These are phyloP conservation scores for Porodaedalea pini DNA, from an alignment of 1,284 basidiomycete genomes.

Conservation along the genomic window DNA sequence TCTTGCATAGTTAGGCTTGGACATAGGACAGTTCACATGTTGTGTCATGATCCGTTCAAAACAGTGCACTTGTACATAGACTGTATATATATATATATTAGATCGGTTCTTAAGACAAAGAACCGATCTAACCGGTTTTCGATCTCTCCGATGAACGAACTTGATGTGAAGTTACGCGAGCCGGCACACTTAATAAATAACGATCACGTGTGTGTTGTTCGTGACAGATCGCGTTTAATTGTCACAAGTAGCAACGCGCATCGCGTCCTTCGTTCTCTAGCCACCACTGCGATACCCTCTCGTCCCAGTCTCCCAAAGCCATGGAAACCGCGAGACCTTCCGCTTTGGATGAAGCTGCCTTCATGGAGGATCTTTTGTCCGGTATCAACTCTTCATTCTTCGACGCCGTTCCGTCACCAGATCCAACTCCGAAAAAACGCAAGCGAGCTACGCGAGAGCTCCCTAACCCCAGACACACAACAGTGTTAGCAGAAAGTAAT, in stretches of 20 bases:
- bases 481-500: not conserved
- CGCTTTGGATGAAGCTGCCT: constrained; percentile 33
- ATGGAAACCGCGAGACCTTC: constrained; percentile 4
- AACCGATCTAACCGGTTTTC: too few relatives aligned
- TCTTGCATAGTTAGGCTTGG: too few relatives aligned
- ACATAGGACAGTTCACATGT: too few relatives aligned
- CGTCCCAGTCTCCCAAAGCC: not conserved
- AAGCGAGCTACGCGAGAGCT: not conserved
- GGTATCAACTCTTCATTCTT: constrained; percentile 46
- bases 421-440: constrained; percentile 29
- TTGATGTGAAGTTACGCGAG: too few relatives aligned
- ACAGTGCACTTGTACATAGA: too few relatives aligned
- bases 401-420: constrained; percentile 40
- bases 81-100: too few relatives aligned
- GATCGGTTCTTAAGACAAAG: too few relatives aligned
- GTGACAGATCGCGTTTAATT: not conserved
- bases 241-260: not conserved
- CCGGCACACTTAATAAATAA: not conserved
- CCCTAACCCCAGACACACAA: not conserved
- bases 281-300: not conserved
- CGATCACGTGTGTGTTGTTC: not conserved
- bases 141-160: too few relatives aligned
- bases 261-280: not conserved
- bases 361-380: constrained; percentile 45
- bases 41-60: too few relatives aligned